phyloP scores from a whole-genome alignment of 169 alveolate species.

The Eimeria sp. region DNA sequence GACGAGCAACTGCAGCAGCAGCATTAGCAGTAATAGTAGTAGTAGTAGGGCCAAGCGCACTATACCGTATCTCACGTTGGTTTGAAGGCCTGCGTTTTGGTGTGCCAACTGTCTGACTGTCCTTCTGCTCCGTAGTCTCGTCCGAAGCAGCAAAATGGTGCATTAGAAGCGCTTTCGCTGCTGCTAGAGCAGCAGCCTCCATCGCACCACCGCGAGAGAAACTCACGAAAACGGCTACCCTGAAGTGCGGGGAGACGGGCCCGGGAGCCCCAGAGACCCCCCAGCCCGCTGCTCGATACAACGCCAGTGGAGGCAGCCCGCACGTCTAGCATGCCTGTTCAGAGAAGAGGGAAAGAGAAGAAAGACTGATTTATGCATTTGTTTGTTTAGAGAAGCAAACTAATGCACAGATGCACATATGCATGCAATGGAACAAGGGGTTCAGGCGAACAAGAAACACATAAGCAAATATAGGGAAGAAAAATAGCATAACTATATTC shows the following conservation, averaged over 20 bases:
- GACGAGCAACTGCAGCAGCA: neutral
- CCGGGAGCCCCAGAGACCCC: neutral
- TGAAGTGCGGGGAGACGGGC: constrained; percentile 1
- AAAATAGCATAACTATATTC: no score
- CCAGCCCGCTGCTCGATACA: neutral
- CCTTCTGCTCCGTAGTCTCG: neutral
- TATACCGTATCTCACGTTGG: constrained; percentile 14
- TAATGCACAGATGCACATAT: no score
- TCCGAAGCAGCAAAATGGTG: neutral
- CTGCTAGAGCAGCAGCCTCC: constrained; percentile 1
- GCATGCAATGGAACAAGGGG: no score
- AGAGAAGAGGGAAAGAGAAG: no score
- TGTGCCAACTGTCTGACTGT: constrained; percentile 7
- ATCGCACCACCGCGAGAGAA: constrained; percentile 8
- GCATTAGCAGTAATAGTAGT: neutral
- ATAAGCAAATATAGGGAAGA: no score
- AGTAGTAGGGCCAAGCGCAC: no score
- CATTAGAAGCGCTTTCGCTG: no score
- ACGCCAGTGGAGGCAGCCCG: constrained; percentile 51
- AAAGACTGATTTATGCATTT: no score
- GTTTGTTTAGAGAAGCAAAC: neutral
- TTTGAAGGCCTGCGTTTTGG: constrained; percentile 26
- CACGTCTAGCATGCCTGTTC: constrained; percentile 31
- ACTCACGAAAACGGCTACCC: constrained; percentile 44
- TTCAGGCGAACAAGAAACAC: no score